Evolutionary conservation across 2,329 filamentous ascomycete species (phyloP).

Genomic region (Ophiocordyceps camponoti-leonardi): DNA sequence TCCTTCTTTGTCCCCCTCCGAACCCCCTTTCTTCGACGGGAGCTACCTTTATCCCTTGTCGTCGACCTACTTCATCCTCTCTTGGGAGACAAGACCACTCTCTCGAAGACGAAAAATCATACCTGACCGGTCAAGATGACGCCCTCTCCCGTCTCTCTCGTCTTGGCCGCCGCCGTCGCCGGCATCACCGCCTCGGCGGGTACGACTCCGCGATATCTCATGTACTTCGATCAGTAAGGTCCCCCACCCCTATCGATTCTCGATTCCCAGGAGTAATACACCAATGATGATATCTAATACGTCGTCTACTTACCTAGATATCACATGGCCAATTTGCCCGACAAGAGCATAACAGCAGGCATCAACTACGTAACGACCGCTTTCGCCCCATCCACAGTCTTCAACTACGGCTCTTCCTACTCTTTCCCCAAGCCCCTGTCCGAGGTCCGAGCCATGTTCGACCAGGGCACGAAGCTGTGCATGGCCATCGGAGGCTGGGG

Average conservation of each 20-base stretch:
- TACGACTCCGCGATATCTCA: slow-evolving; percentile 12
- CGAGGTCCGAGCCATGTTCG: slow-evolving; percentile 33
- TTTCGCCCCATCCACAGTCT: slow-evolving; percentile 32
- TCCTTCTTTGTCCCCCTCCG: no score
- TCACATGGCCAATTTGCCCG: slow-evolving; percentile 19
- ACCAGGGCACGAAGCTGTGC: slow-evolving; percentile 37
- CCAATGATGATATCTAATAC: not conserved
- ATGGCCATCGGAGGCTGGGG: slow-evolving; percentile 51
- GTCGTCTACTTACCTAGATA: slow-evolving; percentile 15
- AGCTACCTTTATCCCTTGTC: no score
- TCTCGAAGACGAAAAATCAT: no score
- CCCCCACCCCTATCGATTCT: no score
- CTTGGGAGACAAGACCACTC: no score
- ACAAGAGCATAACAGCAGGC: slow-evolving; percentile 18
- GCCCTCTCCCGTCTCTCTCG: slow-evolving; percentile 3
- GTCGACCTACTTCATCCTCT: no score
- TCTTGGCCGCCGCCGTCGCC: slow-evolving; percentile 6
- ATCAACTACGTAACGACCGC: slow-evolving; percentile 38
- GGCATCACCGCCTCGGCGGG: slow-evolving; percentile 6
- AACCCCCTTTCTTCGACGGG: no score
- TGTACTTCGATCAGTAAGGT: slow-evolving; percentile 29
- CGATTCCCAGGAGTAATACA: no score
- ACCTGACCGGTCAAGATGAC: not conserved
- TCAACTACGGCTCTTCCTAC: slow-evolving; percentile 26
- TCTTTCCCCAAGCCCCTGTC: slow-evolving; percentile 35